These are phyloP conservation scores for Mycena sp. DNA, from an alignment of 1,284 basidiomycete genomes.

Conservation along the genomic window DNA sequence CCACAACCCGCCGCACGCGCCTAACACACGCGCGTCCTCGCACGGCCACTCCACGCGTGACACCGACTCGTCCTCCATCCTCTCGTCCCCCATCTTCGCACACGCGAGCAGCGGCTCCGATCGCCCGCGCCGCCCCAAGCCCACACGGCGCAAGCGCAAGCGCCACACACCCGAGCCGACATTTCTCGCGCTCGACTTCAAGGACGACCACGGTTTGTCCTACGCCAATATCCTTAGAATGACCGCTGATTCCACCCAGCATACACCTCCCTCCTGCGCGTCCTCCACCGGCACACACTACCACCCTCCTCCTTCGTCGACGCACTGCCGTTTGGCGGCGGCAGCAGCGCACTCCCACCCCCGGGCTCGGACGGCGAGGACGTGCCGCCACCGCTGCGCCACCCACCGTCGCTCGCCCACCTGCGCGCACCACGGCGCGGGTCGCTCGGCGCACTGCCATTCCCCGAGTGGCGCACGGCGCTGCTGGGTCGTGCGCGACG, in stretches of 20 bases:
- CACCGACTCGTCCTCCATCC: constrained; percentile 17
- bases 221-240: too few relatives aligned
- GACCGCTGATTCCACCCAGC: neutral
- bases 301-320: constrained; percentile 8
- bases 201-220: constrained; percentile 20
- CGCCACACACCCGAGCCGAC: constrained; percentile 10
- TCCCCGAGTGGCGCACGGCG: constrained; percentile 24
- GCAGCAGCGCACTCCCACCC: neutral
- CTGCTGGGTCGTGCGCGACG: constrained; percentile 16
- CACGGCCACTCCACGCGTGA: too few relatives aligned
- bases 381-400: constrained; percentile 17
- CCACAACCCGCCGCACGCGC: constrained; percentile 10
- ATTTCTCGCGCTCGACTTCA: constrained; percentile 24
- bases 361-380: constrained; percentile 25
- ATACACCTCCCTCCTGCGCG: constrained; percentile 20
- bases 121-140: constrained; percentile 10
- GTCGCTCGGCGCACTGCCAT: constrained; percentile 19
- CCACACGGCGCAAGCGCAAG: neutral
- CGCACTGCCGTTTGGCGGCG: neutral
- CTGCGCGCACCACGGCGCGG: constrained; percentile 1
- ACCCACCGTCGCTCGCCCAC: constrained; percentile 25
- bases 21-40: too few relatives aligned
- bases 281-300: neutral
- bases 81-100: constrained; percentile 28
- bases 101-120: constrained; percentile 20